Base-by-base conservation (phyloP, 2,329 filamentous ascomycete genomes). In the Pyricularia grisea region DNA sequence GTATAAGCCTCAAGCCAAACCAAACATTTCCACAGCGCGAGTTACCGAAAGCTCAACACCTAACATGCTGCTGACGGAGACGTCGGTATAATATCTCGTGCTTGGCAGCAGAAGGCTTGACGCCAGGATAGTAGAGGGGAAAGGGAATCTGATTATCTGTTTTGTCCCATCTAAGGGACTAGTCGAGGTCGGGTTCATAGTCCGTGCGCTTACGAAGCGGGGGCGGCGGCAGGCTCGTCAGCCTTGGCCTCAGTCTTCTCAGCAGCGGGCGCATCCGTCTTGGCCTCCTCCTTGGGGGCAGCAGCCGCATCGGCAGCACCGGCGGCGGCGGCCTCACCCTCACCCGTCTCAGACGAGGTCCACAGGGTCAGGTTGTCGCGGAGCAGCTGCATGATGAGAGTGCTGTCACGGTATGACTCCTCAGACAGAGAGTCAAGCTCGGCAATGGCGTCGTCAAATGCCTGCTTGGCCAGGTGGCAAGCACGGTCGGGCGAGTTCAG, bases 391-490 rank as follows among this genome's bases (percentile, higher is more conserved):
- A 97, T 97, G 84, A 97, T 97, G 77, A 97, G 90, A 73, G 94
- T 97, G 65, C 93, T 97, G 86, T 97, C 94, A 89, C 97, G 97
- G 92, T 97, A 97, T 88, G 92, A 96, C 88, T 97, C 94, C 89
- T 97, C 94, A 80, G 92, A 96, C 75, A 97, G 86, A 75, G 94
- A 97, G 82, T 97, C 94, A 74, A 97, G 92, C 87, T 97, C 93
- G 77, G 94, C 94, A 88, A 97, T 97, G 75, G 94, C 94, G 83
- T 98, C 94, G 78, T 97, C 93, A 79, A 97, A 97, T 70, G 92
- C 92, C 81, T 94, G 92, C 89, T 97, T 97, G 82, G 93, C 94
- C 75, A 97, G 90, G 82, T 97, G 94, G 90, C 94, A 97, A 79
- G 94, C 94, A 85, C 96, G 94, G 81, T 98, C 95, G 73, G 94